phyloP scores from a whole-genome alignment of 2,329 filamentous ascomycete species.

The Colletotrichum sp. region DNA sequence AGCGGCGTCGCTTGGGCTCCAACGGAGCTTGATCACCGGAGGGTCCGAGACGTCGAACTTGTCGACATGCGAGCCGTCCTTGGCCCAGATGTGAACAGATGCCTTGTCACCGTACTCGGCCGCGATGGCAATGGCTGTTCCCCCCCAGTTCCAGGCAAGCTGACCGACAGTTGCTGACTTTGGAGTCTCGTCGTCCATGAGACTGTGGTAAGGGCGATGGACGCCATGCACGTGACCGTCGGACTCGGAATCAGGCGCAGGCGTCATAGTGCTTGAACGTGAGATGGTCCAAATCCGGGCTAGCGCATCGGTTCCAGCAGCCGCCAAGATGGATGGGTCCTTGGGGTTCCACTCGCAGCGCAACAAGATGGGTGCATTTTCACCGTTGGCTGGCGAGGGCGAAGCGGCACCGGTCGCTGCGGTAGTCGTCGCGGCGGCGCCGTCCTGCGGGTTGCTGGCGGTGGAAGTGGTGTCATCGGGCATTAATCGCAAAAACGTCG shows the following conservation, averaged over 20 bases:
- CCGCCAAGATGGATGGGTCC: constrained; percentile 68
- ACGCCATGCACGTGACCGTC: constrained; percentile 47
- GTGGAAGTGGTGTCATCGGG: constrained; percentile 36
- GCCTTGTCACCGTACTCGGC: constrained; percentile 59
- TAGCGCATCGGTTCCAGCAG: constrained; percentile 72
- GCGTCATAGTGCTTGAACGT: constrained; percentile 48
- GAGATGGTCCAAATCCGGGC: constrained; percentile 70
- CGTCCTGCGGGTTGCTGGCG: constrained; percentile 25
- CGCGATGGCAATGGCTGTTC: constrained; percentile 60
- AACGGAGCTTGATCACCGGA: constrained; percentile 65
- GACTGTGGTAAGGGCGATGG: constrained; percentile 46
- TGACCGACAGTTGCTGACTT: constrained; percentile 59
- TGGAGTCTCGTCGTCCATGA: constrained; percentile 60
- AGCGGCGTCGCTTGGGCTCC: constrained; percentile 61
- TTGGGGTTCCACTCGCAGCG: constrained; percentile 72
- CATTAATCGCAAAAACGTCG: constrained; percentile 63
- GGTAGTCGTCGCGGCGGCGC: constrained; percentile 36
- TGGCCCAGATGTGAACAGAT: constrained; percentile 59
- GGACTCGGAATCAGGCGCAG: constrained; percentile 7
- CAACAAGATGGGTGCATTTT: constrained; percentile 65
- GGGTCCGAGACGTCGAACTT: constrained; percentile 62
- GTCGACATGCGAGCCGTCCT: constrained; percentile 55
- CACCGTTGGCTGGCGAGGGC: constrained; percentile 38
- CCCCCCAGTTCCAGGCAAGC: constrained; percentile 65
- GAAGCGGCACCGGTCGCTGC: constrained; percentile 31